A percentile compares a stretch with the other conserved stretches of the same genome.
Evolutionary conservation across 306 rosid species (phyloP).

Genomic region (Corylus avellana): DNA sequence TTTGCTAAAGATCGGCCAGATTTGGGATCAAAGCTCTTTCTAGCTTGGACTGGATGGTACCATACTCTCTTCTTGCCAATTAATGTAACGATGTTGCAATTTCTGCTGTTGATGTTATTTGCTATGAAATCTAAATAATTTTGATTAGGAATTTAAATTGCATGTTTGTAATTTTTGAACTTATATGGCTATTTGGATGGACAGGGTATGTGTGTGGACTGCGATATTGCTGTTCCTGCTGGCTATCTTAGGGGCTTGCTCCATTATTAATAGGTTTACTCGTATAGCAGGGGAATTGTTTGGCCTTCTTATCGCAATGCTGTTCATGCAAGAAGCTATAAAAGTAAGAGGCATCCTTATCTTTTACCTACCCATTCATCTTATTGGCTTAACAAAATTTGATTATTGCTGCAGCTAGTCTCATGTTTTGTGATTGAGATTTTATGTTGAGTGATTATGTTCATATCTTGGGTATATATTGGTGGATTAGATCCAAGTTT

Average conservation of each 20-base stretch:
- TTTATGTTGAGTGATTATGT: not conserved
- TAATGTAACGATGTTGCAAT: slow-evolving; percentile 9
- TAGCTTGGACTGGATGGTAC: slow-evolving; percentile 87
- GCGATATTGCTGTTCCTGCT: slow-evolving; percentile 64
- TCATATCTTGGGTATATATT: not conserved
- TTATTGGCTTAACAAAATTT: slow-evolving; percentile 1
- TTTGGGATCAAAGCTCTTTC: slow-evolving; percentile 75
- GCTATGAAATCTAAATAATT: not conserved
- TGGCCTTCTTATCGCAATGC: slow-evolving; percentile 84
- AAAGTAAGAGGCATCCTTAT: slow-evolving; percentile 46
- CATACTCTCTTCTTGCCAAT: slow-evolving; percentile 8
- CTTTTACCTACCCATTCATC: slow-evolving; percentile 1
- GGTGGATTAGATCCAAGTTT: not conserved
- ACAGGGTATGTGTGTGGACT: slow-evolving; percentile 85
- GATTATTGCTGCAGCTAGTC: slow-evolving; percentile 14
- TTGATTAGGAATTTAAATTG: not conserved
- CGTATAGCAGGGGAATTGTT: slow-evolving; percentile 81
- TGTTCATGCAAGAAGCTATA: slow-evolving; percentile 84
- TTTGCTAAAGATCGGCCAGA: slow-evolving; percentile 72
- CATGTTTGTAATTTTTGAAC: not conserved
- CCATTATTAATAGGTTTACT: slow-evolving; percentile 80
- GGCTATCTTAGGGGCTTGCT: slow-evolving; percentile 80
- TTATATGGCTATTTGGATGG: slow-evolving; percentile 20
- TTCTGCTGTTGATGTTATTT: slow-evolving; percentile 6
- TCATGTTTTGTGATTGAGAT: slow-evolving; percentile 6